Evolutionary conservation across 106 monocot genomes (phyloP), one percentile per base, ranked within the genome.

Genomic region (Xerophyta viscosa): DNA sequence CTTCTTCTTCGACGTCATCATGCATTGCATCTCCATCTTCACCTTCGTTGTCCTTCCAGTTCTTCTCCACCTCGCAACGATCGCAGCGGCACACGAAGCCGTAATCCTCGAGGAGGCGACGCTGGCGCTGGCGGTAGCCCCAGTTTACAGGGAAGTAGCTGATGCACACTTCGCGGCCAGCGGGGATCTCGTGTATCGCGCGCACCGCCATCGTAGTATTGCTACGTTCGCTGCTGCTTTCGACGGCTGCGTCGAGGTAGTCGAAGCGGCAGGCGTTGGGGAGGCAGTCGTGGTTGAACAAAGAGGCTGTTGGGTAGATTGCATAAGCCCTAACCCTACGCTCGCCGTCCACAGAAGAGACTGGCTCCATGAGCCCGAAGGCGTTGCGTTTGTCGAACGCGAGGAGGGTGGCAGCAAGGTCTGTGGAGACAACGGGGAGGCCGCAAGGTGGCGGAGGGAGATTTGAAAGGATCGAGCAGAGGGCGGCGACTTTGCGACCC

Each of bases 191-290:
- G 20, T 89, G 82, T 11, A 96, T 62, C 2, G 94, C 94, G 29
- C 94, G 44, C 6, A 96, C 53, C 13, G 68, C 41, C 4, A 96
- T 76, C 22, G 78, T 74, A 0, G 75, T 62, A 54, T 79, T 92
- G 31, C 37, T 33, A 0, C 46, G 46, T 17, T 20, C 20, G 8
- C 46, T 7, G 20, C 46, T 46, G 18, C 1, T 20, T 5, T 57
- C 52, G 12, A 56, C 57, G 2, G 13, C 37, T 2, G 57, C 29
- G 7, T 89, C 96, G 37, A 79, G 52, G 29, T 96, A 85, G 22
- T 89, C 96, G 29, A 96, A 96, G 17, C 89, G 46, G 51, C 88
- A 96, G 3, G 84, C 94, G 46, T 96, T 96, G 0, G 94, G 94
- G 25, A 96, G 63, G 54, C 94, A 96, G 24, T 96, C 88, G 12